Evolutionary conservation across 2,329 filamentous ascomycete genomes (phyloP), one percentile per base, ranked within the genome.

Genomic region (Phialemonium atrogriseum): DNA sequence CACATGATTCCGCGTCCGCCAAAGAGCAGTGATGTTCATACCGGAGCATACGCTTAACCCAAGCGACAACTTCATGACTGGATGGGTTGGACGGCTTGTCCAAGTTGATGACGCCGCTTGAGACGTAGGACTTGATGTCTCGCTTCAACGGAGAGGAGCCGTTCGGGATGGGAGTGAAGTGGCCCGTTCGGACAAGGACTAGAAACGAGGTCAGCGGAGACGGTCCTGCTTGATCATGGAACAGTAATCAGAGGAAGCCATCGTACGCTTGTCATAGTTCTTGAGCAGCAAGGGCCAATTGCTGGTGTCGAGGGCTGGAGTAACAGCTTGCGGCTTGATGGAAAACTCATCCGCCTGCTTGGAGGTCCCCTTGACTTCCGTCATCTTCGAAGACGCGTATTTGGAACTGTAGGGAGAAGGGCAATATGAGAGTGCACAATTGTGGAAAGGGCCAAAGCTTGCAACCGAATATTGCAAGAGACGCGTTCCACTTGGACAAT

Each of bases 71-170:
- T 71, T 98, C 91, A 73, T 98, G 91, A 53, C 83, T 91, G 46
- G 88, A 95, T 33, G 89, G 89, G 69, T 98, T 98, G 32, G 88
- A 93, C 36, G 89, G 91, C 70, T 94, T 94, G 68, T 93, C 85
- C 48, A 95, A 80, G 68, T 98, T 98, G 66, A 98, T 96, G 37
- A 98, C 89, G 65, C 91, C 91, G 43, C 86, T 94, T 59, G 84
- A 89, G 58, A 98, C 80, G 68, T 96, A 98, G 43, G 84, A 87
- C 72, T 95, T 95, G 55, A 98, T 74, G 59, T 96, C 89, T 60
- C 91, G 84, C 64, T 86, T 88, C 56, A 93, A 68, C 34, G 91
- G 91, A 42, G 84, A 79, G 67, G 84, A 93, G 54, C 91, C 91
- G 58, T 84, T 81, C 47, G 89, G 86, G 49, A 96, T 96, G 34